These are phyloP conservation scores for Paraglomus brasilianum DNA, from an alignment of 192 early-diverging fungal genomes.

Conservation along the genomic window DNA sequence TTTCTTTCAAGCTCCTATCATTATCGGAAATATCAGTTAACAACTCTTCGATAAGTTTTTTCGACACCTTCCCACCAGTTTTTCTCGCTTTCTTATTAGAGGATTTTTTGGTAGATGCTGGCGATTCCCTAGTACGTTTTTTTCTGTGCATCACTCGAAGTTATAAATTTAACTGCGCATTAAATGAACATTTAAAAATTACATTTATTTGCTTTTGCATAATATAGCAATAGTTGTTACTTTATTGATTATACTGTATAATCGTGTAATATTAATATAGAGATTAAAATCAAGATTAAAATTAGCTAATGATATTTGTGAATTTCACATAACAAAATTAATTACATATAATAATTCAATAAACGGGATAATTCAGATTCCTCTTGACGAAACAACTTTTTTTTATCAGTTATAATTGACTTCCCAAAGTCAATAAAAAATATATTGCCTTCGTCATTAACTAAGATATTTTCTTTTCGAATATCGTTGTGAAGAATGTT, in stretches of 20 bases:
- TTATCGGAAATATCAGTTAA: too few relatives aligned
- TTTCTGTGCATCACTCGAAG: slow-evolving; percentile 1
- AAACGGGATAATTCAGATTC: too few relatives aligned
- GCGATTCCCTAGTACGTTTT: background rate
- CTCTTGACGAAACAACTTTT: background rate
- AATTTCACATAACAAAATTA: background rate
- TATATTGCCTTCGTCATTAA: background rate
- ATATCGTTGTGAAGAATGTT: too few relatives aligned
- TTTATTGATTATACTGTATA: background rate
- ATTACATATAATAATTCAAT: too few relatives aligned
- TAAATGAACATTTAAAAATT: too few relatives aligned
- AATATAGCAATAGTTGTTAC: background rate
- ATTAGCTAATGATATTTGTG: background rate
- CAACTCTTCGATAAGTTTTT: too few relatives aligned
- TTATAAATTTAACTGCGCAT: too few relatives aligned
- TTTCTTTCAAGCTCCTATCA: too few relatives aligned
- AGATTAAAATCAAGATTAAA: background rate
- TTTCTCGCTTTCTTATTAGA: background rate
- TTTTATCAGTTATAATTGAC: background rate
- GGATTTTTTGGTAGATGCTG: background rate
- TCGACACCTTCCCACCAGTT: slow-evolving; percentile 6
- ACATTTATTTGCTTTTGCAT: too few relatives aligned
- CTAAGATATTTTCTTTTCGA: slow-evolving; percentile 1
- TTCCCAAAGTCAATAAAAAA: background rate
- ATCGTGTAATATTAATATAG: background rate